Percentiles rank a stretch among this genome's conserved stretches.
These are phyloP conservation scores for Didymella arachidicola DNA, from an alignment of 2,329 filamentous ascomycete genomes.

Conservation along the genomic window DNA sequence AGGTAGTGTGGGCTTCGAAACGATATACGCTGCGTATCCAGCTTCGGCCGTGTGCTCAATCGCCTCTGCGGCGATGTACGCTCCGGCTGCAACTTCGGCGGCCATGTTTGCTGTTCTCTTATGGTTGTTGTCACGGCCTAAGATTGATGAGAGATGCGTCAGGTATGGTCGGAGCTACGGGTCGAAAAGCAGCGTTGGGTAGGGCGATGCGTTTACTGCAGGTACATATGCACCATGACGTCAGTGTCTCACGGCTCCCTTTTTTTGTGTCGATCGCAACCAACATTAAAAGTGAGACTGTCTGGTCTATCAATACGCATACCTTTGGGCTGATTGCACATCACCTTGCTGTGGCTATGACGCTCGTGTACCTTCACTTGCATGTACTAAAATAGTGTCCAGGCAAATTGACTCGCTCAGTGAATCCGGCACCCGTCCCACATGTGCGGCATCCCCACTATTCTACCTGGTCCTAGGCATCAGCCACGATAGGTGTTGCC, in stretches of 20 bases:
- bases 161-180: not conserved
- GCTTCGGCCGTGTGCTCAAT: constrained; percentile 52
- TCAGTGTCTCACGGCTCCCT: constrained; percentile 16
- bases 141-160: not conserved
- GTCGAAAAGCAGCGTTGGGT: not conserved
- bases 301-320: not conserved
- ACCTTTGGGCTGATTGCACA: too few species aligned
- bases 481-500: not conserved
- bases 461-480: not conserved
- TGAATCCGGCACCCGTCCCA: not conserved
- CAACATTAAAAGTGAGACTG: not conserved
- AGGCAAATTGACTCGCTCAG: not conserved
- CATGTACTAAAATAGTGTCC: not conserved
- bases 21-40: constrained; percentile 52
- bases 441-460: too few species aligned
- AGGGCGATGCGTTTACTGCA: constrained; percentile 9
- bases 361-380: not conserved
- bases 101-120: constrained; percentile 39
- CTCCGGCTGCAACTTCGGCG: constrained; percentile 52
- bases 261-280: constrained; percentile 7
- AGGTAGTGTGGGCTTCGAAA: constrained; percentile 54
- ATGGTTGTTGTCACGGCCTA: not conserved
- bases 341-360: too few species aligned
- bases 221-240: constrained; percentile 18
- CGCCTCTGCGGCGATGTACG: constrained; percentile 50